These are phyloP conservation scores for Schwanniomyces pseudopolymorphus DNA, from an alignment of 805 yeast species.

Conservation along the genomic window DNA sequence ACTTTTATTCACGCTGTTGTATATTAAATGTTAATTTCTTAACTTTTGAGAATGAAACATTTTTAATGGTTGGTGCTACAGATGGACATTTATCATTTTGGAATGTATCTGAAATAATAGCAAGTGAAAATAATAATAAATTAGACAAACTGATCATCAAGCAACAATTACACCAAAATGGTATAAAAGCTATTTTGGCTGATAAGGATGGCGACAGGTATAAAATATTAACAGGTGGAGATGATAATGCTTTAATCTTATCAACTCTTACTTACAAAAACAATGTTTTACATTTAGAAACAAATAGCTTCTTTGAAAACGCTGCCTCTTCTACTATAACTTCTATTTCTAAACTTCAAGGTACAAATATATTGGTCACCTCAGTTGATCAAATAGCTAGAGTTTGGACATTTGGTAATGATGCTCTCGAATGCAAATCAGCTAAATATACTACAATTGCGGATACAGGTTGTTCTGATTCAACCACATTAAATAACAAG, in stretches of 20 bases:
- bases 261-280: conserved; percentile 16
- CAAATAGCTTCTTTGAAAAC: conserved; percentile 34
- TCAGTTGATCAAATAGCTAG: conserved; percentile 84
- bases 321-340: conserved; percentile 93
- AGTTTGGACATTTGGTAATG: conserved; percentile 52
- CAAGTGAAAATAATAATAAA: neutral
- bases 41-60: conserved; percentile 19
- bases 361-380: conserved; percentile 48
- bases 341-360: conserved; percentile 43
- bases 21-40: conserved; percentile 60
- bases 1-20: conserved; percentile 72
- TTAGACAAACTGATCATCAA: conserved; percentile 32
- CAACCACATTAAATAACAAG: conserved; percentile 23
- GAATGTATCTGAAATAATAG: conserved; percentile 37
- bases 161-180: conserved; percentile 77
- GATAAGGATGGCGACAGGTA: conserved; percentile 15
- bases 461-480: conserved; percentile 78
- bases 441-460: conserved; percentile 76
- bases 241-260: conserved; percentile 69
- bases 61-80: conserved; percentile 65
- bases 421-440: conserved; percentile 25
- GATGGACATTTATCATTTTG: conserved; percentile 78
- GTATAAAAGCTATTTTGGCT: conserved; percentile 63
- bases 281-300: conserved; percentile 18
- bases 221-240: conserved; percentile 77